Base-by-base conservation (phyloP, 2,329 filamentous ascomycete genomes). In the Magnaporthiopsis rhizophila region DNA sequence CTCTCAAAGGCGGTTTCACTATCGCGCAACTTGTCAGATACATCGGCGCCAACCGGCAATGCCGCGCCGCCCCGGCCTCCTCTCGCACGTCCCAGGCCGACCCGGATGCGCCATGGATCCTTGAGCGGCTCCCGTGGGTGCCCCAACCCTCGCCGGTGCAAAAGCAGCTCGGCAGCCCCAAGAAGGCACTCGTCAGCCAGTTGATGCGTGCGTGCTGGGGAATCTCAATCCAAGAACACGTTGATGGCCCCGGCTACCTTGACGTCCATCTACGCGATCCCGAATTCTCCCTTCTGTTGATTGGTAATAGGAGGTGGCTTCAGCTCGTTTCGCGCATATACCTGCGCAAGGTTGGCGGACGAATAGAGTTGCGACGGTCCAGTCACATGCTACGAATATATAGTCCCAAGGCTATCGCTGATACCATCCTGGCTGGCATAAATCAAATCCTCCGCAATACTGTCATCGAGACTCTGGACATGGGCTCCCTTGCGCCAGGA, bases 201-300 rank as follows among this genome's bases (percentile, higher is more conserved):
- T 72, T 86, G 63, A 74, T 86, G 74, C 75, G 76, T 15, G 72
- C 77, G 30, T 78, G 76, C 65, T 86, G 84, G 84, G 76, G 74
- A 3, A 67, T 86, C n/a, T 75, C 78, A 11, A 77, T 80, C 2
- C 74, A 77, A 64, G 80, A 84, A 66, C 70, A 81, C 21, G 69
- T 78, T 18, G 74, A 78, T 26, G 74, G 74, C 7, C 69, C 78
- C 3, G 83, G 83, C 7, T 72, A 74, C 38, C 69, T 77, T 1
- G 72, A 71, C 2, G 65, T 85, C 8, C 73, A 69, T 65, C 67
- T 85, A 26, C 69, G 72, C 15, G 74, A 75, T 15, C 64, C 72
- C 1, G 75, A 79, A 62, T 82, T 83, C 66, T 67, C 71, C 38
- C 75, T 83, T 4, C 71, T 86, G 30, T 73, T 77, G 59, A 75